phyloP scores from a whole-genome alignment of 2,329 filamentous ascomycete genomes.

The Phialocephala subalpina region DNA sequence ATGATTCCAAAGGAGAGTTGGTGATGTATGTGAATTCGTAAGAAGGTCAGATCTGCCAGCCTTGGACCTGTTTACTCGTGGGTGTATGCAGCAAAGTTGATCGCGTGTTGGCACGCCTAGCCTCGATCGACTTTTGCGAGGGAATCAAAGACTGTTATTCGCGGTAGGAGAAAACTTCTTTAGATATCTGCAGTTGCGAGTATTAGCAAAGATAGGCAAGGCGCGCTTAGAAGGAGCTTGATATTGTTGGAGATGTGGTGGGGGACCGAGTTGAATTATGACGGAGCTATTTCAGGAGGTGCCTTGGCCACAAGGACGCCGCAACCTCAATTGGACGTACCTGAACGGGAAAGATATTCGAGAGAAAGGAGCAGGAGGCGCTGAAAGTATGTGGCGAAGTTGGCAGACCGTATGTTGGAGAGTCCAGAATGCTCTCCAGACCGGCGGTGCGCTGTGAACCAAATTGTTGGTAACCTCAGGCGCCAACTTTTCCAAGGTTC shows the following conservation, averaged over 20 bases:
- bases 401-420: background rate
- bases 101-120: conserved; percentile 41
- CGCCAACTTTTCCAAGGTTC: background rate
- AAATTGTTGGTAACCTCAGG: background rate
- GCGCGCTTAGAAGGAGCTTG: conserved; percentile 23
- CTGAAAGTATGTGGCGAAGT: conserved; percentile 14
- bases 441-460: background rate
- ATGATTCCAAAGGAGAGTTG: conserved; percentile 41
- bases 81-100: conserved; percentile 35
- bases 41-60: conserved; percentile 41
- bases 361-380: background rate
- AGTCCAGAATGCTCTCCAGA: background rate
- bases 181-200: conserved; percentile 16
- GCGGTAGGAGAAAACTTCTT: background rate
- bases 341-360: conserved; percentile 28
- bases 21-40: conserved; percentile 41
- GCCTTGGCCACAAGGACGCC: conserved; percentile 16
- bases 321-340: conserved; percentile 39
- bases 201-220: conserved; percentile 28
- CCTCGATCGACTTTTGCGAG: conserved; percentile 25
- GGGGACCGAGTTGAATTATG: conserved; percentile 34
- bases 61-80: conserved; percentile 44
- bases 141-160: conserved; percentile 8
- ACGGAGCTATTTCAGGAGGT: conserved; percentile 34
- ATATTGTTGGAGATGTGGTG: conserved; percentile 32